Evolutionary conservation across 805 yeast species (phyloP).

Genomic region (Clavispora asparagi): DNA sequence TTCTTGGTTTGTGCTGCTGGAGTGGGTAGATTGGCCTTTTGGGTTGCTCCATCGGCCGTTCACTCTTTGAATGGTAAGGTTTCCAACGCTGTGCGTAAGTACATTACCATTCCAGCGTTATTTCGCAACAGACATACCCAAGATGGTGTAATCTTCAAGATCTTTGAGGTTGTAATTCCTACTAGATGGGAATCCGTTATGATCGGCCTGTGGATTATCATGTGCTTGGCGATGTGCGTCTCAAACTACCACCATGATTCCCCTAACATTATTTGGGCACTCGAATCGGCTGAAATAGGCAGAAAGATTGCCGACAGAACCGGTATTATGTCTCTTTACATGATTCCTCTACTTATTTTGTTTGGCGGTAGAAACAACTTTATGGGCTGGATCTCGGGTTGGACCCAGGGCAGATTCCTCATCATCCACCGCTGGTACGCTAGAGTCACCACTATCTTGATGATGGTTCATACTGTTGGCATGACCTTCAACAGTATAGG

Average conservation of each 20-base stretch:
- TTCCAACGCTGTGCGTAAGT: constrained; percentile 19
- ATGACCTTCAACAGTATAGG: constrained; percentile 30
- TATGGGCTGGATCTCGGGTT: constrained; percentile 55
- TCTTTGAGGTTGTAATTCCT: constrained; percentile 36
- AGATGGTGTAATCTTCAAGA: constrained; percentile 5
- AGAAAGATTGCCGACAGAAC: constrained; percentile 50
- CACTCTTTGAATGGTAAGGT: constrained; percentile 7
- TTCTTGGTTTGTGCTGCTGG: constrained; percentile 28
- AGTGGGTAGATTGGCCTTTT: constrained; percentile 22
- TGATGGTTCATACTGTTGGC: constrained; percentile 46
- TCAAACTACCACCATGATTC: constrained; percentile 20
- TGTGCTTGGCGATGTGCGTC: constrained; percentile 26
- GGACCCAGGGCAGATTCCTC: constrained; percentile 57
- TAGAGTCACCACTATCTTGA: constrained; percentile 43
- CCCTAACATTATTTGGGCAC: constrained; percentile 9
- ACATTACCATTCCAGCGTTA: constrained; percentile 31
- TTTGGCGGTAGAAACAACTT: constrained; percentile 75
- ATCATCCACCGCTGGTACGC: constrained; percentile 66
- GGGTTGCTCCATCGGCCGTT: constrained; percentile 19
- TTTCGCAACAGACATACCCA: constrained; percentile 22
- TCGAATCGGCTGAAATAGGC: constrained; percentile 23
- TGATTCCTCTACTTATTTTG: constrained; percentile 50
- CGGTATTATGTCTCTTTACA: constrained; percentile 44
- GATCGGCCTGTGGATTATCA: constrained; percentile 34
- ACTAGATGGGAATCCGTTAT: constrained; percentile 47